Conservation (phyloP, 345 rosid species). For the Triadica sebifera region DNA sequence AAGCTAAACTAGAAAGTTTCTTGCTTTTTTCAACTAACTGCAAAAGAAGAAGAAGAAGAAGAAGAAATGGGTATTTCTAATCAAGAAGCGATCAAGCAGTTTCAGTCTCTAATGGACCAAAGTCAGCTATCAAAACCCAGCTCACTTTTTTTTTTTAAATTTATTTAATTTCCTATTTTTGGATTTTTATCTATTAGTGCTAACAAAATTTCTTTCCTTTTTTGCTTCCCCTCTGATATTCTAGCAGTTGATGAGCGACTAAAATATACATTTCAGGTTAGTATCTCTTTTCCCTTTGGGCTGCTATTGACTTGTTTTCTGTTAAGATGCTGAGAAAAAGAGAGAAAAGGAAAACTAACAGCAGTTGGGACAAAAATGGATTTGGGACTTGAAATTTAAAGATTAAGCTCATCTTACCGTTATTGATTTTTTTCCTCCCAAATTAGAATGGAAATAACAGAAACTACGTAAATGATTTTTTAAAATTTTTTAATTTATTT, state of each 20-base stretch:
- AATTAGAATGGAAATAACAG: background rate
- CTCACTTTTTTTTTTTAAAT: background rate
- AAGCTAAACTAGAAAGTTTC: background rate
- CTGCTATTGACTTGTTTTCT: conserved; percentile 25
- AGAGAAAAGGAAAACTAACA: background rate
- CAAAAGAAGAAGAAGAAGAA: conserved; percentile 10
- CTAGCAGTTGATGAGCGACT: conserved; percentile 64
- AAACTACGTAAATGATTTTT: background rate
- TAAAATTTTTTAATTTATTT: too few relatives aligned
- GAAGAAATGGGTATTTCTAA: conserved; percentile 46
- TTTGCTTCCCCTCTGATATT: conserved; percentile 5
- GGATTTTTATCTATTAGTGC: conserved; percentile 20
- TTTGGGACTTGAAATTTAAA: background rate
- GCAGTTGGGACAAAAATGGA: background rate
- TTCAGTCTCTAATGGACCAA: conserved; percentile 64
- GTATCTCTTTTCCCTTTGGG: conserved; percentile 16
- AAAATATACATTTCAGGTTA: conserved; percentile 68
- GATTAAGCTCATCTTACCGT: background rate
- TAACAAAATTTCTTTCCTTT: conserved; percentile 8
- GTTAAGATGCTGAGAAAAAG: background rate
- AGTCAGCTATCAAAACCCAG: conserved; percentile 45
- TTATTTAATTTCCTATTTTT: conserved; percentile 5
- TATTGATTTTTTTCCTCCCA: background rate
- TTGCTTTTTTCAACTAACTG: background rate
- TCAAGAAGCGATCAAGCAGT: conserved; percentile 71